Base-by-base conservation (phyloP, 768 basidiomycete species). In the Tulasnella sp. region DNA sequence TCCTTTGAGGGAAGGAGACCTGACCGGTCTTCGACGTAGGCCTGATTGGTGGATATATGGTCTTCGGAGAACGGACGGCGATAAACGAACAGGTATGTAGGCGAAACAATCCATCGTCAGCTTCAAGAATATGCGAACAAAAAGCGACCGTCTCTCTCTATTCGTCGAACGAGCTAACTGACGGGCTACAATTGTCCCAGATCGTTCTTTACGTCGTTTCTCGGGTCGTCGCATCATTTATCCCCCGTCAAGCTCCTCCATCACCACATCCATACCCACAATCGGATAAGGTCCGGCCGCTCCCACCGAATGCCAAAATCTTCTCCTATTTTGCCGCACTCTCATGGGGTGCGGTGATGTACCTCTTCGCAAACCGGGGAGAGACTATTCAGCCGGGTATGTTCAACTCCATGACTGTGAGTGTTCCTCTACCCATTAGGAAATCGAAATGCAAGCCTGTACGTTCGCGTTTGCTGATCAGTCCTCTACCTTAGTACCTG, bases 321-420 rank as follows among this genome's bases (percentile, higher is more conserved):
- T 99, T 98, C 72, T 81, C 86, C 1, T 67, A 87, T 46, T 92
- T 93, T 62, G 87, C 92, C 2, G 89, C 92, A 0, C 64, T 97
- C 12, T 79, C 84, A 30, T 98, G 96, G 96, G 96, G 91, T 45
- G 79, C 85, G 7, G 93, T 97, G 48, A 97, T 99, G 94, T 99
- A 86, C 80, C 73, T 96, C 62, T 98, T 93, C 78, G 78, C 83
- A 66, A 77, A 96, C 70, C 77, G 81, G 21, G 82, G 87, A 50
- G 85, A 97, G 72, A 84, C 83, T n/a, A 82, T 99, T 61, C 92
- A 98, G 66, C 89, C 91, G 17, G 96, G 93, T 59, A 90, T 97
- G 91, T 92, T 91, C 75, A 89, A 81, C 73, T 88, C 87, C 17
- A 97, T 96, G 93, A 80, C 57, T 25, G 54, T 56, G 42, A 22